Evolutionary conservation across 2,329 filamentous ascomycete genomes (phyloP), one percentile per base, ranked within the genome.

Genomic region (Ascochyta pisi): DNA sequence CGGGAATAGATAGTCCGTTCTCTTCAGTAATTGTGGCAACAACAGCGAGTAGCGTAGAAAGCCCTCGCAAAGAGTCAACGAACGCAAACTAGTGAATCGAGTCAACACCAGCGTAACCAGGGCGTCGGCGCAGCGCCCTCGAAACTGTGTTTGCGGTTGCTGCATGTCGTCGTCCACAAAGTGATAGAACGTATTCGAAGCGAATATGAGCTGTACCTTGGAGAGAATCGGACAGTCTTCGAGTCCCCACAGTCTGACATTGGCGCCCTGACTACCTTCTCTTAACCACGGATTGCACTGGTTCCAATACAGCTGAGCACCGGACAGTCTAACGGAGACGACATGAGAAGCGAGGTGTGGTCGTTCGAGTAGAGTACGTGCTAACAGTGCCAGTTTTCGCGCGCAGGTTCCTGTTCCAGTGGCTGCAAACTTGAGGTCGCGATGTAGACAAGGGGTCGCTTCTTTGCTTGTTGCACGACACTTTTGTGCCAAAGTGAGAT

Each of bases 11-110:
- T 56, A 51, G 34, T 62, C 57, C n/a, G 53, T 62, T 8, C 64
- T 60, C 47, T 65, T 67, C 16, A 68, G 31, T 10, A 69, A 58
- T 48, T 68, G 66, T 3, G 66, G 65, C 10, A 69, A 49, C 33
- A 68, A 68, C 3, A 67, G 45, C n/a, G 66, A 69, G 29, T 69
- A 61, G 50, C 62, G 61, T 2, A 67, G 29, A 29, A 68, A 68
- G n/a, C 66, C 66, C 35, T 67, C 62, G 5, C 66, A 58, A 10
- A 68, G 44, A 37, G 67, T 61, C 24, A 69, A 27, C 10, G 51
- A 65, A 10, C 39, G 61, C 46, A 68, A 48, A 22, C 60, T 50
- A 2, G 57, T 59, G 39, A 63, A 59, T 23, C 63, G 62, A 9
- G 62, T 66, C 47, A 69, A 56, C 3, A 68, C 53, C 15, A 69